These are phyloP conservation scores for Penicillium sp. DNA, from an alignment of 2,329 filamentous ascomycete genomes.

Conservation along the genomic window DNA sequence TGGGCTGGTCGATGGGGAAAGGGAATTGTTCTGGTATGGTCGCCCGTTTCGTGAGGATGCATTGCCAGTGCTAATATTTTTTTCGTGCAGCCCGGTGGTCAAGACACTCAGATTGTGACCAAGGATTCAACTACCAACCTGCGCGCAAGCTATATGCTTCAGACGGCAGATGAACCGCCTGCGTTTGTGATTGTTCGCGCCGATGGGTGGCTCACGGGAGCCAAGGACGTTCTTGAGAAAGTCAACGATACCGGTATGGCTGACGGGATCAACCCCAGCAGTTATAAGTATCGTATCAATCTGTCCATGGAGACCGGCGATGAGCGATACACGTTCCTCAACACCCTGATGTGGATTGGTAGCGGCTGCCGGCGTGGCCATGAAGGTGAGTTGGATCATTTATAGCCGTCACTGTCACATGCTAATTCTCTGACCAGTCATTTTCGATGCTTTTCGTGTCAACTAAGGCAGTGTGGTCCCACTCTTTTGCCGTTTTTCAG, in stretches of 20 bases:
- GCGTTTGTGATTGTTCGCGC: conserved; percentile 50
- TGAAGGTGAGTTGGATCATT: conserved; percentile 38
- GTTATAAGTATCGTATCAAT: conserved; percentile 50
- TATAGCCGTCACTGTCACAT: neutral
- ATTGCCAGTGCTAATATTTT: neutral
- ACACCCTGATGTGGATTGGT: conserved; percentile 51
- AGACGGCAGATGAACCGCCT: conserved; percentile 51
- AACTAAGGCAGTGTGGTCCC: conserved; percentile 25
- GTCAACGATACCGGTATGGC: conserved; percentile 45
- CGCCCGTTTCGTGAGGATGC: neutral
- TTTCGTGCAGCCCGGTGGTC: conserved; percentile 46
- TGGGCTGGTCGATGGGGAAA: conserved; percentile 55
- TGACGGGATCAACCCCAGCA: conserved; percentile 48
- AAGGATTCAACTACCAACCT: conserved; percentile 49
- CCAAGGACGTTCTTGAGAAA: conserved; percentile 51
- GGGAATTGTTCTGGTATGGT: conserved; percentile 49
- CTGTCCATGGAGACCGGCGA: conserved; percentile 51
- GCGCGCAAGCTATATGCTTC: conserved; percentile 48
- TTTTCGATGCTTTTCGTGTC: conserved; percentile 38
- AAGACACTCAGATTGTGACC: conserved; percentile 50
- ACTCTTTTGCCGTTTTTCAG: conserved; percentile 23
- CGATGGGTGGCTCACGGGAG: conserved; percentile 49
- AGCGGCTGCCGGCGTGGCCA: conserved; percentile 48
- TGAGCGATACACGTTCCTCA: conserved; percentile 50
- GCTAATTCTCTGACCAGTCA: neutral